A percentile compares a stretch with the other conserved stretches of the same genome.
These are phyloP conservation scores for Obba rivulosa DNA, from an alignment of 768 basidiomycete species.

Conservation along the genomic window DNA sequence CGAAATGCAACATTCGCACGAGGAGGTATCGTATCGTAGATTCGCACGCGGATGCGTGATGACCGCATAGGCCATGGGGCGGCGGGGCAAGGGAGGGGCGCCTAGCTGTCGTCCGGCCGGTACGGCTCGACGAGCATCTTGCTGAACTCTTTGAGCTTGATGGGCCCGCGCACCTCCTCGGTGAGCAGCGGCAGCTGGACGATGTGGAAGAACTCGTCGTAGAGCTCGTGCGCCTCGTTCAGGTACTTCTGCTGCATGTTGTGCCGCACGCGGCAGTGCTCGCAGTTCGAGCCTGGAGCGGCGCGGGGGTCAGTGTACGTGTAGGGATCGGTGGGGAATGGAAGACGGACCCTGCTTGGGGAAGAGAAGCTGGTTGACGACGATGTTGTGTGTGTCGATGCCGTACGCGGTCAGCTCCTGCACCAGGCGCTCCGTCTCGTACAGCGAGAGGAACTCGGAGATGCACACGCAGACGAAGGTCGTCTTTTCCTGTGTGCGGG, in stretches of 20 bases:
- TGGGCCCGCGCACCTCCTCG: conserved; percentile 94
- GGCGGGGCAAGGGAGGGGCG: too few species aligned
- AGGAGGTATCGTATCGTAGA: too few species aligned
- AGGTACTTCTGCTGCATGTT: conserved; percentile 99
- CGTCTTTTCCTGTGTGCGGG: conserved; percentile 76
- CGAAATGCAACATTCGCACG: too few species aligned
- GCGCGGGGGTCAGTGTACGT: neutral
- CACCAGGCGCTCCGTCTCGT: conserved; percentile 97
- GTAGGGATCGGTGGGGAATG: neutral
- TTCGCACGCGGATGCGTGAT: too few species aligned
- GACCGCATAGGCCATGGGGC: too few species aligned
- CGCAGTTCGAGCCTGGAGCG: conserved; percentile 79
- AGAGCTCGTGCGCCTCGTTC: conserved; percentile 92
- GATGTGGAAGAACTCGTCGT: conserved; percentile 98
- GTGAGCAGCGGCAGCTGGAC: conserved; percentile 88
- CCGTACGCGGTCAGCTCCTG: conserved; percentile 93
- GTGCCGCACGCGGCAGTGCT: conserved; percentile 90
- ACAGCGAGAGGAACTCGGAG: conserved; percentile 95
- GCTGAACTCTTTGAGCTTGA: conserved; percentile 90
- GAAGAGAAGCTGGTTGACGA: conserved; percentile 95
- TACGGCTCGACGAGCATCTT: conserved; percentile 87
- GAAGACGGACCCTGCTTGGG: conserved; percentile 67
- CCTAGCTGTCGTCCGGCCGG: conserved; percentile 31
- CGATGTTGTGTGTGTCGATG: conserved; percentile 98
- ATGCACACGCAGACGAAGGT: conserved; percentile 99